phyloP scores from a whole-genome alignment of 1,284 basidiomycete species.

The Jaminaea rosea region DNA sequence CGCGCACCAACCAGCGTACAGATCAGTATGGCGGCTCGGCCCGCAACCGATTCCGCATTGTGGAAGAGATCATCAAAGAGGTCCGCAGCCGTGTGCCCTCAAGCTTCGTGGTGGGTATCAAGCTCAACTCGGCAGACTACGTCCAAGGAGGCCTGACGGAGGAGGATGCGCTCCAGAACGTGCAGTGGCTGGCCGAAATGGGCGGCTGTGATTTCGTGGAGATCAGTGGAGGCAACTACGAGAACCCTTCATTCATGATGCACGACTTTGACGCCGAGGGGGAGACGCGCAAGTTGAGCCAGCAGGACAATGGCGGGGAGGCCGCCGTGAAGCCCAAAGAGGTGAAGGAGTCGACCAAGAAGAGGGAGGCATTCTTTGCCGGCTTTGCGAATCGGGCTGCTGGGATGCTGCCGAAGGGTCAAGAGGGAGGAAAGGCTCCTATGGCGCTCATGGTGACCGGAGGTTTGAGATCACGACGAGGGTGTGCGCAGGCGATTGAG shows the following conservation, averaged over 20 bases:
- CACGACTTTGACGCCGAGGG: slow-evolving; percentile 42
- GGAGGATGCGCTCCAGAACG: slow-evolving; percentile 59
- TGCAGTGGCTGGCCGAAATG: slow-evolving; percentile 60
- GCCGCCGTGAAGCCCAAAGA: slow-evolving; percentile 9
- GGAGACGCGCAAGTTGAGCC: slow-evolving; percentile 20
- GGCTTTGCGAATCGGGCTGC: slow-evolving; percentile 49
- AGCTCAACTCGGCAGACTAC: slow-evolving; percentile 75
- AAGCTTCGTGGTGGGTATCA: slow-evolving; percentile 69
- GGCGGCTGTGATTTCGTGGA: slow-evolving; percentile 69
- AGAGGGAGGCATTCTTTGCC: slow-evolving; percentile 52
- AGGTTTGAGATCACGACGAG: slow-evolving; percentile 60
- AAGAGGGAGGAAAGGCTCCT: no score
- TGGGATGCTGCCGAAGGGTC: slow-evolving; percentile 14
- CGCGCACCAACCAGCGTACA: slow-evolving; percentile 60
- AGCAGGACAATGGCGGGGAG: slow-evolving; percentile 3
- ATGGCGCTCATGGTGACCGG: slow-evolving; percentile 69
- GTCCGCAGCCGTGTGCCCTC: slow-evolving; percentile 58
- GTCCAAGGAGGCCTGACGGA: slow-evolving; percentile 52
- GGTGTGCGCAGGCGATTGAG: slow-evolving; percentile 54
- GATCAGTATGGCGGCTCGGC: slow-evolving; percentile 58
- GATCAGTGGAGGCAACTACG: slow-evolving; percentile 78
- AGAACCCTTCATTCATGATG: slow-evolving; percentile 56
- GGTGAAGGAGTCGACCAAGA: slow-evolving; percentile 13
- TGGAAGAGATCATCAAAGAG: slow-evolving; percentile 58
- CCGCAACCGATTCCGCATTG: slow-evolving; percentile 49